Evolutionary conservation across 2,329 filamentous ascomycete species (phyloP).

Genomic region (Fusarium kyushuense): DNA sequence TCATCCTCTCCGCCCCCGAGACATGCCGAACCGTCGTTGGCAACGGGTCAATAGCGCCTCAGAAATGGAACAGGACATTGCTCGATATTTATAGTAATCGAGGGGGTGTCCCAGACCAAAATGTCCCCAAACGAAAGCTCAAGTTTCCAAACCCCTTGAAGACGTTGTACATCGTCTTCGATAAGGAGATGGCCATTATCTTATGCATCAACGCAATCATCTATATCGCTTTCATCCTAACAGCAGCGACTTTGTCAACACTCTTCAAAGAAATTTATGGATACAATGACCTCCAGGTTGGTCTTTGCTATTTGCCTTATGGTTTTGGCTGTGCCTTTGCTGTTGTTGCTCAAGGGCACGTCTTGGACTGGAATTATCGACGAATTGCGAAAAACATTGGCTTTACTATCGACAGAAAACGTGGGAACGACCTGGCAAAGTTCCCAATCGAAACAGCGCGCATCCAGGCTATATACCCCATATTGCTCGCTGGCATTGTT

Average conservation of each 20-base stretch:
- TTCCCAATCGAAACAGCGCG: conserved; percentile 69
- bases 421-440: conserved; percentile 62
- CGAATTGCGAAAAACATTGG: conserved; percentile 72
- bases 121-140: conserved; percentile 56
- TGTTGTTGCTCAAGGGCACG: conserved; percentile 66
- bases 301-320: conserved; percentile 67
- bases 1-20: conserved; percentile 68
- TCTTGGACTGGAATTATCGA: conserved; percentile 77
- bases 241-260: conserved; percentile 65
- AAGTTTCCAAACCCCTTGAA: conserved; percentile 69
- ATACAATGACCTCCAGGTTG: conserved; percentile 64
- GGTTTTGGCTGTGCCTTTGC: conserved; percentile 63
- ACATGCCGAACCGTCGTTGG: conserved; percentile 71
- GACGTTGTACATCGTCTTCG: conserved; percentile 64
- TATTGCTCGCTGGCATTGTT: conserved; percentile 65
- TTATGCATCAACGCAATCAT: conserved; percentile 65
- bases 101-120: conserved; percentile 52
- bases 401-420: conserved; percentile 70
- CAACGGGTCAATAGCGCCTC: conserved; percentile 71
- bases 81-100: conserved; percentile 61
- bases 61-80: conserved; percentile 68
- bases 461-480: conserved; percentile 65
- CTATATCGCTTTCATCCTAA: conserved; percentile 68
- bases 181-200: conserved; percentile 69
- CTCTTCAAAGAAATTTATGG: conserved; percentile 64